These are phyloP conservation scores for Entomortierella parvispora DNA, from an alignment of 192 early-diverging fungal genomes.

Conservation along the genomic window DNA sequence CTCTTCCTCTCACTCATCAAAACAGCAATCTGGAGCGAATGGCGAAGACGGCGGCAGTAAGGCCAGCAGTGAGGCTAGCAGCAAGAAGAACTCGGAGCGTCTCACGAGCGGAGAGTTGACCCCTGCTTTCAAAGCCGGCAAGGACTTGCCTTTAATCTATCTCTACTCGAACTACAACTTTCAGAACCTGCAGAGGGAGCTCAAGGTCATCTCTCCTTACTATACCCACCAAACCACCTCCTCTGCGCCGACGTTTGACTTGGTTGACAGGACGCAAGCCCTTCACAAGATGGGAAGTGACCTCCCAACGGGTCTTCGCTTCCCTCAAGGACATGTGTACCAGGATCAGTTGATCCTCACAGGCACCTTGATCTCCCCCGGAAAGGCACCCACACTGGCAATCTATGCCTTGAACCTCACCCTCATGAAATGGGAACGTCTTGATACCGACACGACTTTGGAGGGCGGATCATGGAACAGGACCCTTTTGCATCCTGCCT, in stretches of 20 bases:
- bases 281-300: slow-evolving; percentile 9
- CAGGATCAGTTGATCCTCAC: slow-evolving; percentile 43
- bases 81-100: slow-evolving; percentile 27
- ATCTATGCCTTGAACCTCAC: slow-evolving; percentile 28
- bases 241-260: slow-evolving; percentile 12
- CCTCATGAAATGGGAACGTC: slow-evolving; percentile 24
- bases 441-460: slow-evolving; percentile 28
- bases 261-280: slow-evolving; percentile 23
- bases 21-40: slow-evolving; percentile 1
- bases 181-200: slow-evolving; percentile 35
- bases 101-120: slow-evolving; percentile 34
- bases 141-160: slow-evolving; percentile 31
- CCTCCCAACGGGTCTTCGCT: slow-evolving; percentile 37
- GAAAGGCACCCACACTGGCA: slow-evolving; percentile 33
- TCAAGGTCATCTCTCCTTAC: slow-evolving; percentile 33
- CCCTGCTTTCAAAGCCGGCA: slow-evolving; percentile 37
- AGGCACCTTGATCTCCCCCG: slow-evolving; percentile 34
- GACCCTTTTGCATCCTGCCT: slow-evolving; percentile 33
- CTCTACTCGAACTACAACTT: slow-evolving; percentile 53
- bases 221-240: slow-evolving; percentile 17
- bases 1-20: slow-evolving; percentile 13
- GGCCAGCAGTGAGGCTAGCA: neutral
- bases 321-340: slow-evolving; percentile 46
- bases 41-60: neutral
- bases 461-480: slow-evolving; percentile 42